phyloP scores from a whole-genome alignment of 257 asterid species.

The Fraxinus cuspidata region DNA sequence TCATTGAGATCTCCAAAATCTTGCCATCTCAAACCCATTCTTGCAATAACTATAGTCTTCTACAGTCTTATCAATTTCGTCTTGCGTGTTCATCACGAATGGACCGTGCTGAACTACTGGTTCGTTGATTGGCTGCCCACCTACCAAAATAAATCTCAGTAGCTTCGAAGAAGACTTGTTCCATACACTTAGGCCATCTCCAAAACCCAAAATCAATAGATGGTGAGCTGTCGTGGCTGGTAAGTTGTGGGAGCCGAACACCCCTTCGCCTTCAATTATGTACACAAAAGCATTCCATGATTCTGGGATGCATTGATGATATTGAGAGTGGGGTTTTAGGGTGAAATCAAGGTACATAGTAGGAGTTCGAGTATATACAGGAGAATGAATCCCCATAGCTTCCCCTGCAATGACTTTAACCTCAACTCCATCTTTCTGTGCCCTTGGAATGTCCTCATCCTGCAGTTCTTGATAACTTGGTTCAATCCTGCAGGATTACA shows the following conservation, averaged over 20 bases:
- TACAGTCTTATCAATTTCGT: constrained; percentile 71
- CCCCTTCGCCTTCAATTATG: constrained; percentile 77
- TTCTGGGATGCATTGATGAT: constrained; percentile 69
- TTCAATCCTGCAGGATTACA: constrained; percentile 60
- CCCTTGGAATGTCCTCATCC: constrained; percentile 58
- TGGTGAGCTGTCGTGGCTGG: constrained; percentile 59
- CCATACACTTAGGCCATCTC: constrained; percentile 87
- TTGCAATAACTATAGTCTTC: constrained; percentile 71
- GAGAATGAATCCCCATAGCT: constrained; percentile 86
- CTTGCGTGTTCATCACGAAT: constrained; percentile 94
- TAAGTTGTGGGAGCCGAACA: constrained; percentile 50
- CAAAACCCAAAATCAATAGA: constrained; percentile 69
- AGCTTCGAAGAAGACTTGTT: constrained; percentile 49
- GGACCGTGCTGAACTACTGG: constrained; percentile 92
- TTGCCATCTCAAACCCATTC: constrained; percentile 92
- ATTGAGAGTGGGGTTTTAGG: constrained; percentile 49
- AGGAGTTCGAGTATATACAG: constrained; percentile 79
- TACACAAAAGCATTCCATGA: constrained; percentile 83
- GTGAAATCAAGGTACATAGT: constrained; percentile 92
- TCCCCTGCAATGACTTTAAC: constrained; percentile 89
- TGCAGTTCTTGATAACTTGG: constrained; percentile 85
- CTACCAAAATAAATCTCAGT: constrained; percentile 68
- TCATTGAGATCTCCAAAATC: constrained; percentile 68
- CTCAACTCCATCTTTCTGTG: constrained; percentile 67
- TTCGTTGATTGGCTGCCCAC: constrained; percentile 79